Evolutionary conservation across 768 basidiomycete species (phyloP).

Genomic region (Nidularia sp.): DNA sequence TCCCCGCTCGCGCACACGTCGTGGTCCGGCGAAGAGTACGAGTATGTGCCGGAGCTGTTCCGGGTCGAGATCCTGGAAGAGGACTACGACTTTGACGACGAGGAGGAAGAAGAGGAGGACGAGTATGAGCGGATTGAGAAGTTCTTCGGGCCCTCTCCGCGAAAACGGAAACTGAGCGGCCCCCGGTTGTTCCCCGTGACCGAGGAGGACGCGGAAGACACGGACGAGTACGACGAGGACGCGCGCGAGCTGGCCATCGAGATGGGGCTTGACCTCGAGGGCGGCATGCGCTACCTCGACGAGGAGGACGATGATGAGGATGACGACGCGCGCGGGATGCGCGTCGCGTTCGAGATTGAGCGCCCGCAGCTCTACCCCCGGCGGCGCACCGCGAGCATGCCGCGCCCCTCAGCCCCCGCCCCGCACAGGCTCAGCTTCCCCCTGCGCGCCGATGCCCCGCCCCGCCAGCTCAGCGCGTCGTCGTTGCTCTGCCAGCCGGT

Average conservation of each 20-base stretch:
- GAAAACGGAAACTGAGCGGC: background rate
- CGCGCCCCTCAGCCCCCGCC: conserved; percentile 16
- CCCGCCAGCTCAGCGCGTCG: conserved; percentile 8
- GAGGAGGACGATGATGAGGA: conserved; percentile 3
- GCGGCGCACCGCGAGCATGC: conserved; percentile 30
- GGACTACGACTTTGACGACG: conserved; percentile 3
- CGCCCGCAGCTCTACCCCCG: conserved; percentile 22
- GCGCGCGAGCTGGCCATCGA: background rate
- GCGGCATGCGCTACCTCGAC: conserved; percentile 11
- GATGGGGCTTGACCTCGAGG: conserved; percentile 22
- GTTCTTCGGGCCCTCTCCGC: background rate
- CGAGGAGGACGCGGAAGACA: background rate
- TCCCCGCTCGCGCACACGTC: conserved; percentile 42
- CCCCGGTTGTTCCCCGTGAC: background rate
- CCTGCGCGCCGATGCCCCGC: conserved; percentile 2
- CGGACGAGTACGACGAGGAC: conserved; percentile 5
- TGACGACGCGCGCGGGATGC: conserved; percentile 7
- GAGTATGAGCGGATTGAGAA: conserved; percentile 6
- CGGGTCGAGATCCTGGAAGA: background rate
- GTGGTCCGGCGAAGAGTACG: conserved; percentile 31
- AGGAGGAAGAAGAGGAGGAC: conserved; percentile 37
- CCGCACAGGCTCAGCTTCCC: background rate
- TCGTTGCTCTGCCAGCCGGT: conserved; percentile 5
- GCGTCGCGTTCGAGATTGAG: conserved; percentile 17
- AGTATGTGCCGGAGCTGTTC: background rate